phyloP scores from a whole-genome alignment of 2,329 filamentous ascomycete genomes.

The Fusarium papillatum region DNA sequence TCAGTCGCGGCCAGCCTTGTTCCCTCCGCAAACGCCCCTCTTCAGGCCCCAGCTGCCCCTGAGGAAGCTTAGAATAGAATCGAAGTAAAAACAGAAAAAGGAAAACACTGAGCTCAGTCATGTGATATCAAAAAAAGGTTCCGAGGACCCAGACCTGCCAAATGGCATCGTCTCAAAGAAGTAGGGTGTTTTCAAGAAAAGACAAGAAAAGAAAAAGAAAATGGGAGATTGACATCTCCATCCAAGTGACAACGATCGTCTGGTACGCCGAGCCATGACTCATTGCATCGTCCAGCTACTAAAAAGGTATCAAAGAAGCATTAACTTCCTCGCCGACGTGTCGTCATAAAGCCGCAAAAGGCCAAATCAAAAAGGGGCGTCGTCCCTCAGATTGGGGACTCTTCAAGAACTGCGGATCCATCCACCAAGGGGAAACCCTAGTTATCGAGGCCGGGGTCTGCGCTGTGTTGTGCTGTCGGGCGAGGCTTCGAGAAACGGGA shows the following conservation, averaged over 20 bases:
- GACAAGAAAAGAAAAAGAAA: conserved; percentile 13
- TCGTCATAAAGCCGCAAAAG: conserved; percentile 40
- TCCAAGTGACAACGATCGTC: conserved; percentile 40
- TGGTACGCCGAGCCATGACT: conserved; percentile 40
- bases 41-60: conserved; percentile 28
- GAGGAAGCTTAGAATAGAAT: conserved; percentile 33
- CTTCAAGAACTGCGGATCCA: conserved; percentile 33
- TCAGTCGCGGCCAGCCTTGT: not conserved
- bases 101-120: conserved; percentile 40
- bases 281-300: conserved; percentile 45
- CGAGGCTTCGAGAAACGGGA: conserved; percentile 16
- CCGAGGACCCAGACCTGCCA: conserved; percentile 24
- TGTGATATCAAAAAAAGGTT: conserved; percentile 39
- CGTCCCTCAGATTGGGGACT: conserved; percentile 33
- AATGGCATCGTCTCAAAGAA: conserved; percentile 26
- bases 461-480: conserved; percentile 12
- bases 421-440: conserved; percentile 25
- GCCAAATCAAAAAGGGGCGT: conserved; percentile 20
- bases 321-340: conserved; percentile 43
- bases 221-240: conserved; percentile 25
- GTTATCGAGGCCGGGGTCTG: conserved; percentile 22
- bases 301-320: conserved; percentile 47
- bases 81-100: conserved; percentile 27
- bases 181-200: conserved; percentile 27
- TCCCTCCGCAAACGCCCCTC: conserved; percentile 28